phyloP scores from a whole-genome alignment of 192 early-diverging fungal genomes.

The Funneliformis geosporum region DNA sequence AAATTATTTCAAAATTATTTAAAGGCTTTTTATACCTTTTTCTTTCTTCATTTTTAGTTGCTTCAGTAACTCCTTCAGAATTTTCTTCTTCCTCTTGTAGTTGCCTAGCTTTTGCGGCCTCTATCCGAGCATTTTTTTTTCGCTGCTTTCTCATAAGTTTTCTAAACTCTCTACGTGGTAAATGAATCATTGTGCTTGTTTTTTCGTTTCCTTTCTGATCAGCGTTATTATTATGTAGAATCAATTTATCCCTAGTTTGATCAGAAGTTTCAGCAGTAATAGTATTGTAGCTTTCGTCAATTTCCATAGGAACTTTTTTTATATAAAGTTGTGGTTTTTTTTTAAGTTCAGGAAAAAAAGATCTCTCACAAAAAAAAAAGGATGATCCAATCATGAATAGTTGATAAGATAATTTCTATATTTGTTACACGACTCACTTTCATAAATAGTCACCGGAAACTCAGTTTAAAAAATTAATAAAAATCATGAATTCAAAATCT shows the following conservation, averaged over 20 bases:
- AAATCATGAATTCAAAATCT: background rate
- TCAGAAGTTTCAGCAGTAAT: background rate
- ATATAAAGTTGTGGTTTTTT: too few species aligned
- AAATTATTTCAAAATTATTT: background rate
- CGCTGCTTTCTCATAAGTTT: conserved; percentile 9
- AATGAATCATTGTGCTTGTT: background rate
- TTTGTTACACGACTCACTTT: too few species aligned
- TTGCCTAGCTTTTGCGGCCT: conserved; percentile 1
- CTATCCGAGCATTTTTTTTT: background rate
- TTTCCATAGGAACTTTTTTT: background rate
- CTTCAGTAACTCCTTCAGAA: background rate
- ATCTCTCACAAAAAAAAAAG: too few species aligned
- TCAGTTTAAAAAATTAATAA: too few species aligned
- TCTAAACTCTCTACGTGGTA: conserved; percentile 2
- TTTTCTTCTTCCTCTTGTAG: background rate
- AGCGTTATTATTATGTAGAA: background rate
- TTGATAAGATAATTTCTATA: too few species aligned
- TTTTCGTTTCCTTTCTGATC: background rate
- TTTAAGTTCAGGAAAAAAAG: too few species aligned
- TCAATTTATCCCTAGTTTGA: background rate
- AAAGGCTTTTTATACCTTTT: background rate
- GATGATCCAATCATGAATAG: too few species aligned
- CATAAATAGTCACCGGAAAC: too few species aligned
- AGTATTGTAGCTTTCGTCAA: conserved; percentile 2
- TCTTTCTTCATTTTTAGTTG: conserved; percentile 16